Evolutionary conservation across 2,329 filamentous ascomycete genomes (phyloP), one percentile per base, ranked within the genome.

Genomic region (Hypoxylon sp.): DNA sequence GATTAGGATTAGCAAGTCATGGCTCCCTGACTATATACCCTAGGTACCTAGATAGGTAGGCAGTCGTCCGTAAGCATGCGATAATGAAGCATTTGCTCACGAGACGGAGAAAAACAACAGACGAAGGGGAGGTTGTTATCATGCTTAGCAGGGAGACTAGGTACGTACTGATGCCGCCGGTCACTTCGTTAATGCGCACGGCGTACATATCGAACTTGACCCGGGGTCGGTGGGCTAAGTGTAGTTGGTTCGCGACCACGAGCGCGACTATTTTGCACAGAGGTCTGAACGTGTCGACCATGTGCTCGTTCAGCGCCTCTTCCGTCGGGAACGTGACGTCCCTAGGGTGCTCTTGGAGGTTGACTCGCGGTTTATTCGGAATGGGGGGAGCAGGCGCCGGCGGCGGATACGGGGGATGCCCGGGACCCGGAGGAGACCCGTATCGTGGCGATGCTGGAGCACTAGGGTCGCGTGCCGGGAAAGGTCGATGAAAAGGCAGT

Each of bases 131-230:
- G n/a, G n/a, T n/a, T n/a, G n/a, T n/a, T n/a, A n/a, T n/a, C n/a
- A n/a, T n/a, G n/a, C n/a, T n/a, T n/a, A n/a, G n/a, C n/a, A n/a
- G n/a, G n/a, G n/a, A n/a, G n/a, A n/a, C n/a, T n/a, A n/a, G n/a
- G 5, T 35, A 35, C 31, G 5, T 35, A 35, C 31, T 35, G n/a
- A n/a, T 13, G 3, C 10, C 13, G 3, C 15, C 35, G 1, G 23
- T 17, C n/a, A 1, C 4, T 1, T 26, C 13, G 42, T 49, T 26
- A 3, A 29, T 23, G 4, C 40, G 46, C 1, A 60, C 17, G 2
- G 60, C 57, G 42, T 46, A 60, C 31, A 55, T 20, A 18, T 52
- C 49, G 38, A 63, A 61, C 4, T 58, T 52, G 26, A 63, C 57
- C 9, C 8, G n/a, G 2, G 56, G 60, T n/a, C 33, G 37, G 3